Evolutionary conservation across 768 basidiomycete genomes (phyloP).

Genomic region (Boletus sensibilis): DNA sequence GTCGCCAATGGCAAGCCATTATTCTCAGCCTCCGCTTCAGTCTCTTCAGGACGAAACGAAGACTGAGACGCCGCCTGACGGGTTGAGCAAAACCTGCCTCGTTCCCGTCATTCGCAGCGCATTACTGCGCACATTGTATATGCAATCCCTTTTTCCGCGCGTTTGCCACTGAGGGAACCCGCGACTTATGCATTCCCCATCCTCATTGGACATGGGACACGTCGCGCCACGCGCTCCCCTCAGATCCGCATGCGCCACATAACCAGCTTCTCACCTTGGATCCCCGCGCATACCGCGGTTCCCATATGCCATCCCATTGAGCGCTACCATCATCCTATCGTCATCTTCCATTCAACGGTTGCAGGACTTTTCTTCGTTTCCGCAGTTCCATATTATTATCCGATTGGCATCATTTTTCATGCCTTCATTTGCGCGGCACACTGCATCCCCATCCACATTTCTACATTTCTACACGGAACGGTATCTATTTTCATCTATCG

Average conservation of each 20-base stretch:
- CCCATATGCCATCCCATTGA: not conserved
- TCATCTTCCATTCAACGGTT: constrained; percentile 4
- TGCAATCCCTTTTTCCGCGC: constrained; percentile 26
- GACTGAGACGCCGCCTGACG: constrained; percentile 31
- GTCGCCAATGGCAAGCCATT: constrained; percentile 62
- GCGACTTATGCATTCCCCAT: constrained; percentile 19
- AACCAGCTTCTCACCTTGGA: constrained; percentile 19
- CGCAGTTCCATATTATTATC: constrained; percentile 29
- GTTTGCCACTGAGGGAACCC: constrained; percentile 24
- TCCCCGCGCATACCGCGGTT: constrained; percentile 21
- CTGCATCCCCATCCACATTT: constrained; percentile 31
- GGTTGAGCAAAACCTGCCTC: constrained; percentile 15
- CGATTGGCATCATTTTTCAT: constrained; percentile 22
- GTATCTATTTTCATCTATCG: constrained; percentile 33
- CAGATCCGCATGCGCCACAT: constrained; percentile 24
- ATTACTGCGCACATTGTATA: constrained; percentile 17
- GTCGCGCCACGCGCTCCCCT: constrained; percentile 24
- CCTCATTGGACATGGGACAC: constrained; percentile 22
- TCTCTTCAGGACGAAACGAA: constrained; percentile 52
- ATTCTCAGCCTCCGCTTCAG: constrained; percentile 54
- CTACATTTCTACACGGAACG: constrained; percentile 23
- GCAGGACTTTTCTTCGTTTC: constrained; percentile 16
- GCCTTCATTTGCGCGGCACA: constrained; percentile 21
- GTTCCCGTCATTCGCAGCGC: constrained; percentile 14
- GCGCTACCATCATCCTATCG: constrained; percentile 3